Conservation (phyloP, 2,329 filamentous ascomycete genomes). For the Juglanconis sp. region DNA sequence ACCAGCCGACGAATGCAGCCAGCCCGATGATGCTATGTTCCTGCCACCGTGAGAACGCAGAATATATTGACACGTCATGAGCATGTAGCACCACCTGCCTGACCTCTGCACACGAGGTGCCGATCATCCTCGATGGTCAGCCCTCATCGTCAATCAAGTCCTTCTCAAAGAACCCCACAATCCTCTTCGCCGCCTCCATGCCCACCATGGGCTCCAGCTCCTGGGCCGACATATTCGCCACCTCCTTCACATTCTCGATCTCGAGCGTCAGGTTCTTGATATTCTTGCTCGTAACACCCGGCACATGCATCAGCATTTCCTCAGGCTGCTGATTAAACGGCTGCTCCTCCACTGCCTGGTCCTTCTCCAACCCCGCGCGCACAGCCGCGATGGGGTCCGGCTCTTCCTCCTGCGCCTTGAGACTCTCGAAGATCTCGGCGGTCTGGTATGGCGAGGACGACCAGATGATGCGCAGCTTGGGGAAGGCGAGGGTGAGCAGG, state of each 20-base stretch:
- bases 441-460: slow-evolving; percentile 91
- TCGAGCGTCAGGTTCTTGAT: slow-evolving; percentile 69
- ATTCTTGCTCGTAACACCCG: slow-evolving; percentile 79
- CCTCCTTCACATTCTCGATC: slow-evolving; percentile 72
- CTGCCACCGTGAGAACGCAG: no score
- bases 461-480: slow-evolving; percentile 88
- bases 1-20: no score
- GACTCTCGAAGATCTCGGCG: slow-evolving; percentile 90
- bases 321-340: slow-evolving; percentile 81
- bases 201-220: slow-evolving; percentile 76
- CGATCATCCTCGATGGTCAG: no score
- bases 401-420: slow-evolving; percentile 86
- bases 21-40: no score
- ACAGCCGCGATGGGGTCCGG: slow-evolving; percentile 88
- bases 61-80: no score
- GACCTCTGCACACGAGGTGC: no score
- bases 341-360: slow-evolving; percentile 61
- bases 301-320: slow-evolving; percentile 84
- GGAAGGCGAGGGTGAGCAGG: slow-evolving; percentile 87
- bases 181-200: slow-evolving; percentile 70
- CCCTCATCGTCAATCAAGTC: slow-evolving; percentile 50
- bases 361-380: slow-evolving; percentile 70
- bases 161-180: slow-evolving; percentile 75
- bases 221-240: slow-evolving; percentile 79
- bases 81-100: no score